Evolutionary conservation across 2,329 filamentous ascomycete species (phyloP).

Genomic region (Sphaerulina musiva): DNA sequence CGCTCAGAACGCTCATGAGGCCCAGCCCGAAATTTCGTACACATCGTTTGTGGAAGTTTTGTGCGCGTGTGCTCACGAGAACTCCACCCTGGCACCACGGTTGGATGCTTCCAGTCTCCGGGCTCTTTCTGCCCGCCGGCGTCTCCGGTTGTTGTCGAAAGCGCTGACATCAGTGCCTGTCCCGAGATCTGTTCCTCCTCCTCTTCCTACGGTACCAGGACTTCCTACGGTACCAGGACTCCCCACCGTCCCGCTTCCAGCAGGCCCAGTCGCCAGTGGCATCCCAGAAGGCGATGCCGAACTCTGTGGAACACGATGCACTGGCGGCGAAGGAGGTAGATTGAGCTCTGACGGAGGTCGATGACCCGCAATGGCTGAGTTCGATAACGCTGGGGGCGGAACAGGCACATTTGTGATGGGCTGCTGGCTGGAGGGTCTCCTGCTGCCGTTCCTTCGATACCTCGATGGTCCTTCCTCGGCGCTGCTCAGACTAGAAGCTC

Average conservation of each 20-base stretch:
- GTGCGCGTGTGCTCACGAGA: conserved; percentile 33
- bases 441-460: conserved; percentile 20
- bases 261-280: conserved; percentile 18
- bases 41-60: not conserved
- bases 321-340: conserved; percentile 26
- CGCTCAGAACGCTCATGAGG: not conserved
- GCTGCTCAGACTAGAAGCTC: conserved; percentile 33
- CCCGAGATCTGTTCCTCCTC: conserved; percentile 32
- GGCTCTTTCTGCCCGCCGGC: conserved; percentile 50
- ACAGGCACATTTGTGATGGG: conserved; percentile 29
- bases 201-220: conserved; percentile 33
- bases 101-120: conserved; percentile 33
- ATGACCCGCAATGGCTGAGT: conserved; percentile 18
- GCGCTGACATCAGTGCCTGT: conserved; percentile 38
- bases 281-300: conserved; percentile 11
- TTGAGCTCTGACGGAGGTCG: conserved; percentile 27
- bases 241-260: conserved; percentile 24
- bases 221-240: conserved; percentile 39
- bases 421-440: conserved; percentile 26
- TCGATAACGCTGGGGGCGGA: conserved; percentile 28
- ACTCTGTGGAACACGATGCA: conserved; percentile 12
- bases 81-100: conserved; percentile 40
- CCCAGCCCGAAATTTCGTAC: not conserved
- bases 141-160: conserved; percentile 49
- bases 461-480: conserved; percentile 30